These are phyloP conservation scores for Inonotus obliquus DNA, from an alignment of 1,284 basidiomycete genomes.

Conservation along the genomic window DNA sequence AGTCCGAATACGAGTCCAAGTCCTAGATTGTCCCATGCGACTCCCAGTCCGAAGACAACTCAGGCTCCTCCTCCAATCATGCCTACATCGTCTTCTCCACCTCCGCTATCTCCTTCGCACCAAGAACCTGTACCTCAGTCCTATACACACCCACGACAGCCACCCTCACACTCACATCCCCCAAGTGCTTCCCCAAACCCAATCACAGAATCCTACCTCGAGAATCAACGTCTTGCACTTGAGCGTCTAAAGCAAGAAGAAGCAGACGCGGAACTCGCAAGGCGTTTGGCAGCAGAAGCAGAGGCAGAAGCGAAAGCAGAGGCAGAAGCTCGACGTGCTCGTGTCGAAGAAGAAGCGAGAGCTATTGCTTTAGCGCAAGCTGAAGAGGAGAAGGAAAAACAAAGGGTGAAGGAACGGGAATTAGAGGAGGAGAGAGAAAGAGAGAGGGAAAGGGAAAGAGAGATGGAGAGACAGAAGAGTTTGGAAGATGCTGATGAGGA, in stretches of 20 bases:
- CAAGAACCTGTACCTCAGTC: neutral
- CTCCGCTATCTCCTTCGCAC: neutral
- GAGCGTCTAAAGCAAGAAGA: slow-evolving; percentile 17
- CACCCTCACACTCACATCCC: neutral
- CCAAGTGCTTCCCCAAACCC: neutral
- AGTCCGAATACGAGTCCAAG: neutral
- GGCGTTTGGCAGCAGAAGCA: slow-evolving; percentile 4
- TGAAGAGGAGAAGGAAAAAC: neutral
- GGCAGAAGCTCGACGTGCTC: neutral
- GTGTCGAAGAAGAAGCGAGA: neutral
- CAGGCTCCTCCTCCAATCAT: too few species aligned
- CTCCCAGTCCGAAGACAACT: neutral
- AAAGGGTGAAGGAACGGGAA: neutral
- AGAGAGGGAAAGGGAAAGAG: neutral
- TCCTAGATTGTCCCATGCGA: neutral
- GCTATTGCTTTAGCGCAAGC: slow-evolving; percentile 15
- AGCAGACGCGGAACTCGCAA: slow-evolving; percentile 18
- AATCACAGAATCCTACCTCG: slow-evolving; percentile 12
- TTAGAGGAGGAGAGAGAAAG: neutral
- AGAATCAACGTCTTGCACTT: slow-evolving; percentile 12
- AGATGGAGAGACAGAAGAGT: slow-evolving; percentile 7
- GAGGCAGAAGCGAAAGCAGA: neutral
- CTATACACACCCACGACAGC: neutral
- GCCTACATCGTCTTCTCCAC: neutral
- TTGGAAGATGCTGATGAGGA: slow-evolving; percentile 21